Conservation (phyloP, 2,329 filamentous ascomycete species). For the Fusarium transvaalense region DNA sequence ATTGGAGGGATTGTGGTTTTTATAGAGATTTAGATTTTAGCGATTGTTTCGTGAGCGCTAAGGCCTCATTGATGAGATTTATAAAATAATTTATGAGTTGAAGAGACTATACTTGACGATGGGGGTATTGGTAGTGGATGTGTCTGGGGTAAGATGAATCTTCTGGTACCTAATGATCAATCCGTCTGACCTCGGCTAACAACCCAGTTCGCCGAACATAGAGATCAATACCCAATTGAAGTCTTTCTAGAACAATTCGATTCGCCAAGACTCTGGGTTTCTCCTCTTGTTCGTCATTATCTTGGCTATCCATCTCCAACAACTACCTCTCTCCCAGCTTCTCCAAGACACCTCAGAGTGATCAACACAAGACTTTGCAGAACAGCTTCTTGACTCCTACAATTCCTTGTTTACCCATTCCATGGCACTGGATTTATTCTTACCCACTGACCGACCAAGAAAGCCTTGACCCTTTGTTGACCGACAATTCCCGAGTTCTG, state of each 20-base stretch:
- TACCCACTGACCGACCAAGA: not conserved
- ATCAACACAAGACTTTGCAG: not conserved
- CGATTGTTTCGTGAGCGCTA: not conserved
- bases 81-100: not conserved
- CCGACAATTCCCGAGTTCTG: conserved; percentile 1
- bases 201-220: too few species aligned
- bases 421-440: not conserved
- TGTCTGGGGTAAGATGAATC: not conserved
- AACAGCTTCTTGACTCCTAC: not conserved
- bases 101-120: not conserved
- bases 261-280: not conserved
- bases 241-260: not conserved
- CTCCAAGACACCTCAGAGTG: not conserved
- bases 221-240: too few species aligned
- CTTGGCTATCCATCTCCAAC: not conserved
- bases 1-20: not conserved
- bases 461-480: not conserved
- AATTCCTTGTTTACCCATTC: not conserved
- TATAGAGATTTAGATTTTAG: conserved; percentile 24
- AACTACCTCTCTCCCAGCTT: not conserved
- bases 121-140: not conserved
- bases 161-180: not conserved
- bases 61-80: not conserved
- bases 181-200: not conserved
- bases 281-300: not conserved